phyloP scores from a whole-genome alignment of 2,329 filamentous ascomycete genomes.

The Mollisiaceae sp. region DNA sequence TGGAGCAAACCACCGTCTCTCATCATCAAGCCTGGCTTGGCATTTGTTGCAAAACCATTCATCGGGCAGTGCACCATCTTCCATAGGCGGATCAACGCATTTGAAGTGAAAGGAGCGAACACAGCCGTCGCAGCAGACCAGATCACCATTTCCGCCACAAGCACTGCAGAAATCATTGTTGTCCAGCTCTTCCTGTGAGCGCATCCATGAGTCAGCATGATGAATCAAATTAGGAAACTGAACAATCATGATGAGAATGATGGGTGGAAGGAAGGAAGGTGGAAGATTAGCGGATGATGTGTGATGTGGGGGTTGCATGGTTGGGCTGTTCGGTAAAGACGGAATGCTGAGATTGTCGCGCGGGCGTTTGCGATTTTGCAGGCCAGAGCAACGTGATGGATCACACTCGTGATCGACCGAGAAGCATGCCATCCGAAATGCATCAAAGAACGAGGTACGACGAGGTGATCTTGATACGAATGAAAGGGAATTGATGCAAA shows the following conservation, averaged over 20 bases:
- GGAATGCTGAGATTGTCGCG: conserved; percentile 41
- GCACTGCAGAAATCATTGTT: conserved; percentile 91
- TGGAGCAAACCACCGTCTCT: conserved; percentile 4
- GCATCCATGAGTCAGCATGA: conserved; percentile 35
- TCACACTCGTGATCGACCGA: conserved; percentile 27
- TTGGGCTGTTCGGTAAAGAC: conserved; percentile 39
- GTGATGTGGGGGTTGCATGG: conserved; percentile 36
- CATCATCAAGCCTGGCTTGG: conserved; percentile 48
- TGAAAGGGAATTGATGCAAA: conserved; percentile 2
- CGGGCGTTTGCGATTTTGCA: conserved; percentile 33
- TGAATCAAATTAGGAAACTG: conserved; percentile 24
- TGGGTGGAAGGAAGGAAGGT: conserved; percentile 9
- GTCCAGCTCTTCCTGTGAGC: conserved; percentile 59
- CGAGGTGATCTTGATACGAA: not conserved
- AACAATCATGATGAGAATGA: conserved; percentile 24
- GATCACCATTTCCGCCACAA: conserved; percentile 81
- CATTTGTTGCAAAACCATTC: conserved; percentile 88
- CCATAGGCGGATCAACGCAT: conserved; percentile 81
- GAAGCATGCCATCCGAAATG: conserved; percentile 7
- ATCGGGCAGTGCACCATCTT: conserved; percentile 63
- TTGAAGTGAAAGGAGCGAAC: conserved; percentile 87
- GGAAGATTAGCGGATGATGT: conserved; percentile 27
- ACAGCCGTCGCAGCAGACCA: conserved; percentile 95
- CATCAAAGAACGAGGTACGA: conserved; percentile 8
- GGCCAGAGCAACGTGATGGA: conserved; percentile 26